Evolutionary conservation across 768 basidiomycete genomes (phyloP), one percentile per base, ranked within the genome.

Genomic region (Antrodiella citrinella): DNA sequence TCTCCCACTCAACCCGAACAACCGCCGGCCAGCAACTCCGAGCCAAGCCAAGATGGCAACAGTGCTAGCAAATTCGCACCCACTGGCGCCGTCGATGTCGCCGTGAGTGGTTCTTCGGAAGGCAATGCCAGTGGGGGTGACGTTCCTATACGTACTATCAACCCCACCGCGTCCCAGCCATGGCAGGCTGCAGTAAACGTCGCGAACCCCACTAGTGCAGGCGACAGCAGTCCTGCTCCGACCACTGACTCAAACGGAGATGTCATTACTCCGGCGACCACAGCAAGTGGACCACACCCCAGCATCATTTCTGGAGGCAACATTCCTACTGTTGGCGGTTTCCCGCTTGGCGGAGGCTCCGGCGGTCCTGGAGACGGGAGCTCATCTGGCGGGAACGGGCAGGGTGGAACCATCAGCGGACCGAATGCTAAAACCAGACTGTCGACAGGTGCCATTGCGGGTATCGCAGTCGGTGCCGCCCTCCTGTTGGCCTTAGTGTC

Each of bases 361-460:
- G 13, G 11, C n/a, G 44, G 18, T 26, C 45, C 43, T 19, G 47
- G 43, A n/a, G 46, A 47, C 43, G 43, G 50, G 7, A 42, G n/a
- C 51, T 13, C 22, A 44, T 22, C 47, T 47, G 22, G 23, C 46
- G 10, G 18, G n/a, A 10, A 19, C 41, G 38, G 18, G 55, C 4
- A 47, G 50, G 12, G 38, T 52, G 25, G 53, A 51, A n/a, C 47
- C 50, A 26, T 62, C 60, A 44, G 30, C 15, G 30, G 7, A 35
- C 7, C 7, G 15, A 15, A 35, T 35, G 30, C 59, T 61, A 35
- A 35, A 35, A 35, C 30, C 18, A 65, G 65, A 10, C 39, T 77
- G 2, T 72, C 79, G 3, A 59, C 54, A 0, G 78, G 72, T 22
- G 72, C 69, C 20, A 73, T 81, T 44, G 77, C 72, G 7, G 81